Evolutionary conservation across 2,329 filamentous ascomycete species (phyloP).

Genomic region (Aspergillus tamarii): DNA sequence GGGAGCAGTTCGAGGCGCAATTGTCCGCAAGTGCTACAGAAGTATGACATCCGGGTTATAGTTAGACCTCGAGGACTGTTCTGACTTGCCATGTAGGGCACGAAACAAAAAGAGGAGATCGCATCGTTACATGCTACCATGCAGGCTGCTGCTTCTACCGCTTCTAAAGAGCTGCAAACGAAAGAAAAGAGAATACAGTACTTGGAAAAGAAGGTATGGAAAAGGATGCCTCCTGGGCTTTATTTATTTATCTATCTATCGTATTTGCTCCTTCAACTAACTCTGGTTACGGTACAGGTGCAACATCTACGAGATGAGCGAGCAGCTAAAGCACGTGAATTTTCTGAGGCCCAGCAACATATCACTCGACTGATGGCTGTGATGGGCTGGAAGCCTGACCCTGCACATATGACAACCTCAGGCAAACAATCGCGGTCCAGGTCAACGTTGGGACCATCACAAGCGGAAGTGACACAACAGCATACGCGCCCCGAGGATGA

Average conservation of each 20-base stretch:
- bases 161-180: conserved; percentile 32
- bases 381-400: conserved; percentile 38
- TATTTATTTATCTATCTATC: not conserved
- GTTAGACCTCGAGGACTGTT: not conserved
- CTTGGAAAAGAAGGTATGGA: conserved; percentile 37
- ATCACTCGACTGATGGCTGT: conserved; percentile 43
- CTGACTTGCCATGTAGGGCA: conserved; percentile 18
- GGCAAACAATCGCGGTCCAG: conserved; percentile 23
- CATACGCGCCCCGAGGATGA: conserved; percentile 24
- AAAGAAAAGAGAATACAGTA: conserved; percentile 36
- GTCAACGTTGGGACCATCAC: conserved; percentile 17
- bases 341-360: conserved; percentile 44
- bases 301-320: conserved; percentile 40
- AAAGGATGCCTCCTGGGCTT: not conserved
- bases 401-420: conserved; percentile 17
- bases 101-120: conserved; percentile 31
- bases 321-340: conserved; percentile 42
- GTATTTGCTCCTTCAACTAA: not conserved
- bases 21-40: conserved; percentile 24
- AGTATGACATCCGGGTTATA: conserved; percentile 21
- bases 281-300: conserved; percentile 25
- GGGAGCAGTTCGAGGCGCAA: conserved; percentile 26
- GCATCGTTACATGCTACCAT: conserved; percentile 28
- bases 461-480: conserved; percentile 14
- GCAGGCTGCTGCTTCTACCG: conserved; percentile 28